Evolutionary conservation across 768 basidiomycete genomes (phyloP), one percentile per base, ranked within the genome.

Genomic region (Filobasidium floriforme): DNA sequence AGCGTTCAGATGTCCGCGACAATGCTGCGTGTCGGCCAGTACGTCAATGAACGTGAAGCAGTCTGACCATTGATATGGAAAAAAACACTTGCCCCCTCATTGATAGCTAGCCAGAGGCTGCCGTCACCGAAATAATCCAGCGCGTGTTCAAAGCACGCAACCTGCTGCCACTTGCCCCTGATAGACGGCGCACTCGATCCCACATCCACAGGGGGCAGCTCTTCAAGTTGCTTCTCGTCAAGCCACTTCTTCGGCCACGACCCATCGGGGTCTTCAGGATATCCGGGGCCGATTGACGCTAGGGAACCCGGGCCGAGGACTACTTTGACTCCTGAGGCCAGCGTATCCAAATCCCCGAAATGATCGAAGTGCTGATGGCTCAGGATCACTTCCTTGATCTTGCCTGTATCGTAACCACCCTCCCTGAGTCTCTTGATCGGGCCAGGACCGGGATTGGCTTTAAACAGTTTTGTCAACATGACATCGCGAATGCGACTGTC

Each of bases 91-190:
- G 72, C 69, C 18, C 73, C 73, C 44, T 71, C 71, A 15, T 65
- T 65, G 65, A 70, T 62, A 12, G 70, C 52, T 10, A 74, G 60
- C 70, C 70, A 74, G 43, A 72, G 62, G 59, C 68, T 69, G 2
- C 73, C 73, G 62, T 74, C 73, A 0, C 71, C 70, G 46, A 71
- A 72, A 64, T 66, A 74, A 46, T 74, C 70, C 9, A 71, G 57
- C 1, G 62, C 73, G 11, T 66, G 43, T 12, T 71, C 70, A 41
- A 65, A 74, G 44, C 68, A 69, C 12, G 68, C 71, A 11, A 74
- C 40, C 41, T 61, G 51, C 41, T 67, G 57, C 70, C 70, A 73
- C 24, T 29, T 49, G 57, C 59, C 68, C 40, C 49, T 61, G 11
- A 43, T 28, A 37, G 37, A 22, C 18, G 24, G 12, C 24, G 32